Evolutionary conservation across 345 rosid genomes (phyloP), one percentile per base, ranked within the genome.

Genomic region (Cardamine occulta): DNA sequence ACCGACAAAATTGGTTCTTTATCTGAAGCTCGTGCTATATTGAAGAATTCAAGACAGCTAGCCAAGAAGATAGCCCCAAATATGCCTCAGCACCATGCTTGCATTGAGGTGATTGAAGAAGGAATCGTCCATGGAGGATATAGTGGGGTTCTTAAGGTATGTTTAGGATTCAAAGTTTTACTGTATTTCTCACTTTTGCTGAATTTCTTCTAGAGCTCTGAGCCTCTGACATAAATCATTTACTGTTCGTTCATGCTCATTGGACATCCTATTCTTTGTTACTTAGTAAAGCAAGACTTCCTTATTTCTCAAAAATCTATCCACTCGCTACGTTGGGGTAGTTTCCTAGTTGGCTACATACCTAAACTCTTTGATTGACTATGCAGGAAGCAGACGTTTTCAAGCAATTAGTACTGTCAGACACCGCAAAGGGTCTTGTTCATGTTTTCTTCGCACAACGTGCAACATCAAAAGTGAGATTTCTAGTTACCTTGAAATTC

Each of bases 41-140:
- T 94, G 79, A 84, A 73, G 79, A 56, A 66, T 74, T 85, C 96
- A 61, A 86, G 88, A 67, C 85, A 75, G 75, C 84, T 87, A 75
- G 93, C 92, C 64, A 91, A 81, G 86, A 88, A 84, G 84, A 79
- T 82, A 77, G 93, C 98, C 39, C 87, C 85, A 68, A 88, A 94
- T 85, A 79, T 90, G 89, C 97, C 97, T 64, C 98, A 94, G 84
- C 97, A 90, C 80, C 91, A 71, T 61, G 97, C 80, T 70, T 86
- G 89, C 80, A 87, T 94, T 82, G 93, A 91, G 79, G 93, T 90
- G 63, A 91, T 94, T 37, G 98, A 94, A 85, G 97, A 88, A 44
- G 98, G 98, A 66, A 76, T 94, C 63, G 32, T 88, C 75, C 96
- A 94, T 83, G 98, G 97, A 79, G 97, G 98, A 77, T 90, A 94